Evolutionary conservation across 2,329 filamentous ascomycete species (phyloP).

Genomic region (Neurospora crassa): DNA sequence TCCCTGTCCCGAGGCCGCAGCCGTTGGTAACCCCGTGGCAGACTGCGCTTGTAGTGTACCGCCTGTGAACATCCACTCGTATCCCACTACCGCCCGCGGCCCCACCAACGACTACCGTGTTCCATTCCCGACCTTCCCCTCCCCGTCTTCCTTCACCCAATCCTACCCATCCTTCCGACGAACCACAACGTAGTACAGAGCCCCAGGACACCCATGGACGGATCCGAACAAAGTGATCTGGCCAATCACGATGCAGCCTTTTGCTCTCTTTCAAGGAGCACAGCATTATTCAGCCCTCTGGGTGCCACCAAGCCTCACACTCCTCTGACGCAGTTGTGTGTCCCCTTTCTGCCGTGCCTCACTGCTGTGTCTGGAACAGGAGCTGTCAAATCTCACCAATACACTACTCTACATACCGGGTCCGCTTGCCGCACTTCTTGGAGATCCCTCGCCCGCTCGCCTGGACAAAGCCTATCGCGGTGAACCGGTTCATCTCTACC

Average conservation of each 20-base stretch:
- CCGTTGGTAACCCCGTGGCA: background rate
- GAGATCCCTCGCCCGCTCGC: background rate
- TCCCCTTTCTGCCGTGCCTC: background rate
- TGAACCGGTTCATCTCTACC: background rate
- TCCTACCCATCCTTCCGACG: background rate
- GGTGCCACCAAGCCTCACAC: background rate
- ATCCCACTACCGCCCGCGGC: background rate
- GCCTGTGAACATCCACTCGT: background rate
- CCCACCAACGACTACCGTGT: conserved; percentile 14
- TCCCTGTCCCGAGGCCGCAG: background rate
- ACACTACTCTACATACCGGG: background rate
- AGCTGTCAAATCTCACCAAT: background rate
- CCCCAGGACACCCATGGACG: background rate
- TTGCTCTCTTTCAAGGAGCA: background rate
- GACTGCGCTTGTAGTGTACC: background rate
- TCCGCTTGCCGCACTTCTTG: background rate
- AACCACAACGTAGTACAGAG: background rate
- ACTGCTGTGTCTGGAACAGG: background rate
- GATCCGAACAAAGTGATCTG: background rate
- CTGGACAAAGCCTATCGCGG: background rate
- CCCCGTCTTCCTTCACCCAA: conserved; percentile 10
- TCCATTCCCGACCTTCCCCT: conserved; percentile 16
- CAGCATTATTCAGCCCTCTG: background rate
- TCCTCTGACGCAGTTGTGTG: background rate
- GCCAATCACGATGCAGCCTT: background rate